Percentiles rank a stretch among this genome's conserved stretches.
Evolutionary conservation across 257 asterid genomes (phyloP).

Genomic region (Salvia rosmarinus): DNA sequence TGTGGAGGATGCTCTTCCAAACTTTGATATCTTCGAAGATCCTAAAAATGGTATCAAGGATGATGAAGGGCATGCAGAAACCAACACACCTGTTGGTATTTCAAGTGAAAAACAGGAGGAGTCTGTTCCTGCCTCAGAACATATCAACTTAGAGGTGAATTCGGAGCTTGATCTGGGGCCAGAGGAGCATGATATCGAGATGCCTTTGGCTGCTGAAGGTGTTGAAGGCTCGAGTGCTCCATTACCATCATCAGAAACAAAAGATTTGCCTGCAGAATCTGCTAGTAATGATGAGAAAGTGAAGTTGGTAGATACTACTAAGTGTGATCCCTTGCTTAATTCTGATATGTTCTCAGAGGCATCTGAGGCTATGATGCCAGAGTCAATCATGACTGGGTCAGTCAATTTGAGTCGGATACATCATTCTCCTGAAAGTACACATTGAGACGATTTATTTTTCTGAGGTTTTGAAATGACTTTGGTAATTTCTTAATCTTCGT

Average conservation of each 20-base stretch:
- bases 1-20: slow-evolving; percentile 38
- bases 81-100: slow-evolving; percentile 39
- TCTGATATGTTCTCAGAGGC: slow-evolving; percentile 67
- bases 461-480: slow-evolving; percentile 52
- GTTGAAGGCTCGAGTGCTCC: slow-evolving; percentile 39
- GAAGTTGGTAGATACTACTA: slow-evolving; percentile 55
- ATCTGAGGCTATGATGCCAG: slow-evolving; percentile 73
- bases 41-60: slow-evolving; percentile 35
- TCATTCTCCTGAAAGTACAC: slow-evolving; percentile 99
- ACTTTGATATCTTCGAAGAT: slow-evolving; percentile 33
- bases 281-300: slow-evolving; percentile 41
- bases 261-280: slow-evolving; percentile 33
- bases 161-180: slow-evolving; percentile 23
- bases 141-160: slow-evolving; percentile 35
- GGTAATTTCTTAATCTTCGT: slow-evolving; percentile 37
- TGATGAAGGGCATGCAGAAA: slow-evolving; percentile 34
- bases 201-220: slow-evolving; percentile 34
- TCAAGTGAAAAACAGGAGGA: slow-evolving; percentile 39
- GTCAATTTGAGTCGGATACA: slow-evolving; percentile 97
- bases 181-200: slow-evolving; percentile 33
- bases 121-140: slow-evolving; percentile 28
- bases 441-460: slow-evolving; percentile 82
- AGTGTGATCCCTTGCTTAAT: slow-evolving; percentile 50
- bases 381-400: slow-evolving; percentile 66
- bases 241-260: slow-evolving; percentile 27